phyloP scores from a whole-genome alignment of 139 green algal genomes.

The Closterium sp. region DNA sequence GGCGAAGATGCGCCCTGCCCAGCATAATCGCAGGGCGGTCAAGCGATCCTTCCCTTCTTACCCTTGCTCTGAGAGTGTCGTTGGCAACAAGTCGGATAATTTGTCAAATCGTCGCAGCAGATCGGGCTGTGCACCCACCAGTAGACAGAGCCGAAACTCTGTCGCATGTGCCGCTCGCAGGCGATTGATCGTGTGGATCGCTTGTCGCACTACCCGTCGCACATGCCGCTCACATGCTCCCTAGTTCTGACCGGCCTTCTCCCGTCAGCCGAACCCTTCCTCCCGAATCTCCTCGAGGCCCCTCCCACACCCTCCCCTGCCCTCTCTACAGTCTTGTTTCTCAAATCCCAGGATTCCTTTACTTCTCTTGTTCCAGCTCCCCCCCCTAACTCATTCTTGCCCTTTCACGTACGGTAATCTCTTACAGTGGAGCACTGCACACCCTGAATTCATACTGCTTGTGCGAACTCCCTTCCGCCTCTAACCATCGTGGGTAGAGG shows the following conservation, averaged over 20 bases:
- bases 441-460: not conserved
- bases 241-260: too few relatives aligned
- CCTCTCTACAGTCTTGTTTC: not conserved
- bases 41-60: not conserved
- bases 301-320: not conserved
- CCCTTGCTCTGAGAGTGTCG: not conserved
- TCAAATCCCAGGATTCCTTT: not conserved
- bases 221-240: too few relatives aligned
- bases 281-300: not conserved
- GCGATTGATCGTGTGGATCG: too few relatives aligned
- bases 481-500: not conserved
- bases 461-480: not conserved
- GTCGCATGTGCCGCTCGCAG: too few relatives aligned
- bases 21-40: not conserved
- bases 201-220: too few relatives aligned
- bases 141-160: not conserved
- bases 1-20: not conserved
- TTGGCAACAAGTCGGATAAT: not conserved
- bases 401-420: too few relatives aligned
- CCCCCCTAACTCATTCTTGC: not conserved
- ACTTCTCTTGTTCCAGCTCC: not conserved
- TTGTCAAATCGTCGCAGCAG: not conserved
- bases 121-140: too few relatives aligned
- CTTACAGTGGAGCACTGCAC: not conserved
- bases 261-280: too few relatives aligned